Conservation (phyloP, 176 grass and related monocot genomes). For the Juncus inflexus region DNA sequence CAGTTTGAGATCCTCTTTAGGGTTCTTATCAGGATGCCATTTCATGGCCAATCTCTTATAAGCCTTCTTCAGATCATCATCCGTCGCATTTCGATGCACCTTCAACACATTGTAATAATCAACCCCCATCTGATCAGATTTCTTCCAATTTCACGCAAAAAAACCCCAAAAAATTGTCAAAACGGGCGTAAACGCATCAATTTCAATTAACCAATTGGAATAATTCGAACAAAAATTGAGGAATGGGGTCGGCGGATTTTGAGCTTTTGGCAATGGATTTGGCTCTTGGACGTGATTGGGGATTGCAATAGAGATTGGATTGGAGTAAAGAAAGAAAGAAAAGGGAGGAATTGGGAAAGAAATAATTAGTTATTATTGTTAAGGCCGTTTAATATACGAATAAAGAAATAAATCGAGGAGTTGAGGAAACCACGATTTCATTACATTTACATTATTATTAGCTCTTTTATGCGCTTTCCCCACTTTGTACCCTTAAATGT, state of each 20-base stretch:
- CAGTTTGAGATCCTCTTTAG: slow-evolving; percentile 52
- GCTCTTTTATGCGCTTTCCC: slow-evolving; percentile 1
- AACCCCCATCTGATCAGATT: slow-evolving; percentile 53
- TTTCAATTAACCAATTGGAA: slow-evolving; percentile 10
- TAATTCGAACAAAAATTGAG: neutral
- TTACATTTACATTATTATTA: neutral
- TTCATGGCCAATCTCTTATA: slow-evolving; percentile 76
- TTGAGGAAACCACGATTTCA: slow-evolving; percentile 29
- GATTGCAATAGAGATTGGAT: slow-evolving; percentile 4
- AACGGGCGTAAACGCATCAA: slow-evolving; percentile 11
- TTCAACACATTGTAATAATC: slow-evolving; percentile 94
- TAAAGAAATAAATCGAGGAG: slow-evolving; percentile 12
- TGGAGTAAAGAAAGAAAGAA: slow-evolving; percentile 10
- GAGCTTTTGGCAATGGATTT: slow-evolving; percentile 3
- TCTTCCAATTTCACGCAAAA: slow-evolving; percentile 16
- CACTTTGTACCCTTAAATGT: slow-evolving; percentile 4
- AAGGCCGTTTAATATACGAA: slow-evolving; percentile 15
- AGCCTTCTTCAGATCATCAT: slow-evolving; percentile 80
- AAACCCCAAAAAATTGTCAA: neutral
- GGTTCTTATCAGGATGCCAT: slow-evolving; percentile 92
- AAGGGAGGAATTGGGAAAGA: slow-evolving; percentile 21
- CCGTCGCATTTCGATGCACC: slow-evolving; percentile 69
- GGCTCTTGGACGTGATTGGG: neutral
- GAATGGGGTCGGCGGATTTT: neutral
- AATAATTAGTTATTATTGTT: slow-evolving; percentile 30